Conservation (phyloP, 2,329 filamentous ascomycete genomes). For the Colletotrichum scovillei region DNA sequence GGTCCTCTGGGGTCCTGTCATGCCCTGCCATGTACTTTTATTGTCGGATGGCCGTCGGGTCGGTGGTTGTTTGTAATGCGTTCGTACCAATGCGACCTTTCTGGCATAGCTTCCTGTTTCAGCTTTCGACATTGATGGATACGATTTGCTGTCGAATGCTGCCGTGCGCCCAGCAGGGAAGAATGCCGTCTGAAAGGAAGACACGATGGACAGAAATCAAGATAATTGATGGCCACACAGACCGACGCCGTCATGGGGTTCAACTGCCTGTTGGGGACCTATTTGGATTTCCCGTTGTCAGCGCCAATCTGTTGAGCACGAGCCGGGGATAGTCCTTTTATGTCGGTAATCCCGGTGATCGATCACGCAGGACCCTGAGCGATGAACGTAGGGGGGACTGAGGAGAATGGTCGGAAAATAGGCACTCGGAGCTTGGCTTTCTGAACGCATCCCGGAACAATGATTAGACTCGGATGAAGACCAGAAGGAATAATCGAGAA, state of each 20-base stretch:
- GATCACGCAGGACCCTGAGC: slow-evolving; percentile 8
- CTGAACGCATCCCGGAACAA: neutral
- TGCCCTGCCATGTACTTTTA: neutral
- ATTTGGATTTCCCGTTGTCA: slow-evolving; percentile 5
- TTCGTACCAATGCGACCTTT: slow-evolving; percentile 17
- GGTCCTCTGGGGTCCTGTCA: neutral
- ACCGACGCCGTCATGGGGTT: neutral
- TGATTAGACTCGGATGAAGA: neutral
- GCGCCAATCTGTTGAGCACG: slow-evolving; percentile 17
- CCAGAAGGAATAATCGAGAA: neutral
- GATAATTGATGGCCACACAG: neutral
- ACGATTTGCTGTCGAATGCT: neutral
- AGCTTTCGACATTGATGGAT: slow-evolving; percentile 15
- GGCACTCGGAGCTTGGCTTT: slow-evolving; percentile 14
- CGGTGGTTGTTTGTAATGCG: slow-evolving; percentile 5
- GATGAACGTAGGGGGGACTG: neutral
- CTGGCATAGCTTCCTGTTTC: slow-evolving; percentile 32
- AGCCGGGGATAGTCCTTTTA: slow-evolving; percentile 5
- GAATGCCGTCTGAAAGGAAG: slow-evolving; percentile 5
- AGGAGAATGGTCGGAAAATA: slow-evolving; percentile 16
- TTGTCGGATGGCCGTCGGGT: slow-evolving; percentile 1
- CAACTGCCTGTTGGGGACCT: neutral
- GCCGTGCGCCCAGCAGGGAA: neutral
- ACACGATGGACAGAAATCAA: neutral
- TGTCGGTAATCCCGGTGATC: slow-evolving; percentile 22